These are phyloP conservation scores for Kwoniella sp. DNA, from an alignment of 768 basidiomycete species.

Conservation along the genomic window DNA sequence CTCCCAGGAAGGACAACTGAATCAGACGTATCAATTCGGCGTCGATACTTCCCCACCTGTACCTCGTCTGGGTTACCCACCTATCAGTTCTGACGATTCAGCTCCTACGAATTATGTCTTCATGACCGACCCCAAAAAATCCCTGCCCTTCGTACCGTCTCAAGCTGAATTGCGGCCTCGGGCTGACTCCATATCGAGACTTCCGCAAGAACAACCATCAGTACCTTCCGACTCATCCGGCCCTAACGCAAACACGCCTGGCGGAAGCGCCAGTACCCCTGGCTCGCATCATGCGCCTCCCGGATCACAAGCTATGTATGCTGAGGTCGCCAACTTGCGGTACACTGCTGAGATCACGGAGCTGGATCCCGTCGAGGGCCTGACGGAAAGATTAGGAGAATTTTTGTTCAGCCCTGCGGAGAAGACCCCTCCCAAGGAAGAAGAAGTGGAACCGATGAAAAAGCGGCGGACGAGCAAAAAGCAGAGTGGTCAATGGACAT, in stretches of 20 bases:
- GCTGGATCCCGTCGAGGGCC: conserved; percentile 28
- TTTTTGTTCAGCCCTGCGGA: conserved; percentile 35
- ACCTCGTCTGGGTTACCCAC: not conserved
- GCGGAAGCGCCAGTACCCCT: conserved; percentile 12
- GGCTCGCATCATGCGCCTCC: conserved; percentile 11
- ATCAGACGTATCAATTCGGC: not conserved
- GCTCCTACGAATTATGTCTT: not conserved
- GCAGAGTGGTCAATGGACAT: conserved; percentile 11
- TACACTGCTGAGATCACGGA: conserved; percentile 16
- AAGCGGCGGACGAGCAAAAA: conserved; percentile 18
- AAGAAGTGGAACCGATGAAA: conserved; percentile 10
- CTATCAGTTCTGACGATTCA: not conserved
- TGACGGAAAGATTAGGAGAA: conserved; percentile 44
- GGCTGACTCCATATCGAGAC: not conserved
- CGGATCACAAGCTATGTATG: conserved; percentile 8
- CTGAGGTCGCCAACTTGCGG: conserved; percentile 14
- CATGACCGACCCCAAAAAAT: not conserved
- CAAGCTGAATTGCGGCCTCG: not conserved
- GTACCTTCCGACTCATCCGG: conserved; percentile 5
- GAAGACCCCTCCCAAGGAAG: not conserved
- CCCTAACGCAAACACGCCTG: conserved; percentile 6
- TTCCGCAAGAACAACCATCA: not conserved
- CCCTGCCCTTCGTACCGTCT: not conserved
- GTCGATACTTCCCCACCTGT: not conserved
- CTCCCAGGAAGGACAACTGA: not conserved